Base-by-base conservation (phyloP, 305 asterid genomes). In the Coffea humblotiana region DNA sequence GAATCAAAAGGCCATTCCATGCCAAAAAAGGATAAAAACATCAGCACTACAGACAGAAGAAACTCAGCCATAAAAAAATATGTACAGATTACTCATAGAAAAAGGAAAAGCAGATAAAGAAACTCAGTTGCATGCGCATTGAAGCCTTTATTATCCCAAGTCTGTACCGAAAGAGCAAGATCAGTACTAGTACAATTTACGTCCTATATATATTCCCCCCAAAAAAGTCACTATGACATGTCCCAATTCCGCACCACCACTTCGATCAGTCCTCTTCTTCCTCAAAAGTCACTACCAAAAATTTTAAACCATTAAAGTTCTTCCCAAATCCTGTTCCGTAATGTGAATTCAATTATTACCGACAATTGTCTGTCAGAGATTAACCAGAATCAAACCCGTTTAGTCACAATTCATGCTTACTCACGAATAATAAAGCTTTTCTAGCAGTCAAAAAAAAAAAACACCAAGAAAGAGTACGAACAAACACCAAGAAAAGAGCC, bases 1-100 rank as follows among this genome's bases (percentile, higher is more conserved):
- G 82, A 88, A 77, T 67, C 13, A 76, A 9, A 75, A 87, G 76
- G 76, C 80, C 85, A 54, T 48, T 64, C 70, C 88, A 87, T 88
- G 90, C 87, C 65, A 25, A 85, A 78, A 71, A 84, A 71, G 51
- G 81, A 80, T 0, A 74, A 73, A 60, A 66, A 18, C 80, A 67
- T 89, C 81, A 82, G 78, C 61, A 72, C 48, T 11, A 61, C n/a
- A 45, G 45, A 70, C 43, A 77, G 29, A 32, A 78, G 48, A 77
- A 48, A 56, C 18, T 82, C 72, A 65, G 47, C 79, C 79, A 56
- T 35, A 8, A 80, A 77, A 75, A 68, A 32, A 32, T 1, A 32
- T 32, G 1, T 21, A 60, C 12, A 66, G 68, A 0, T 32, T 21
- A 18, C 19, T 37, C 67, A 60, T 13, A 72, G 14, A 35, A 78